Evolutionary conservation across 805 yeast species (phyloP), one percentile per base, ranked within the genome.

Genomic region (Yamadazyma olivae): DNA sequence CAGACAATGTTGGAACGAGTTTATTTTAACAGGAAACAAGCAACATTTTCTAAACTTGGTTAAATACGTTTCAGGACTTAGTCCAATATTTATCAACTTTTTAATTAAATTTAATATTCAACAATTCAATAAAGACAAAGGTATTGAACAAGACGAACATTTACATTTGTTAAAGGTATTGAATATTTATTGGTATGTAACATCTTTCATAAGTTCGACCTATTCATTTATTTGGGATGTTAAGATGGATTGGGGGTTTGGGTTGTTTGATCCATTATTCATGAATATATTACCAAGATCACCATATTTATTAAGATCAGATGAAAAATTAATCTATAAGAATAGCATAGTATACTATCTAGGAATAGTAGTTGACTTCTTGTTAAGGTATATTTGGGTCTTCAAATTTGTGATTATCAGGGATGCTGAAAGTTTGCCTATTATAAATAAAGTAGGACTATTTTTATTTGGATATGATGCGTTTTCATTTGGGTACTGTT

Each of bases 211-310:
- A 27, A 88, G 85, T 54, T 83, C 98, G 0, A 49, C 77, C 0
- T 93, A 84, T 56, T 75, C 95, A 12, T 84, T 87, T 41, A 63
- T 77, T 37, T 93, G 99, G 99, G 99, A 93, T 57, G 59, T 91
- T 9, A 73, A 74, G 33, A 77, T 78, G 72, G 99, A 93, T 63
- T 93, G 99, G 99, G 78, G 79, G 29, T 67, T 88, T 32, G 72
- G 74, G 8, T 50, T 83, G 6, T 67, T 83, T 49, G 67, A 66
- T 30, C 43, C 41, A 3, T 25, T 61, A 12, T 50, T 57, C 25
- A 38, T 33, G 14, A 32, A 39, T n/a, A 44, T 27, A 14, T 10
- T 18, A 5, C 33, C 33, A 25, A 41, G 30, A 20, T 30, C 36
- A 15, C 26, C 24, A 27, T 38, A 38, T 24, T 28, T 29, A 14